Conservation (phyloP, 495 filamentous ascomycete species). For the Aspergillus nanangensis region DNA sequence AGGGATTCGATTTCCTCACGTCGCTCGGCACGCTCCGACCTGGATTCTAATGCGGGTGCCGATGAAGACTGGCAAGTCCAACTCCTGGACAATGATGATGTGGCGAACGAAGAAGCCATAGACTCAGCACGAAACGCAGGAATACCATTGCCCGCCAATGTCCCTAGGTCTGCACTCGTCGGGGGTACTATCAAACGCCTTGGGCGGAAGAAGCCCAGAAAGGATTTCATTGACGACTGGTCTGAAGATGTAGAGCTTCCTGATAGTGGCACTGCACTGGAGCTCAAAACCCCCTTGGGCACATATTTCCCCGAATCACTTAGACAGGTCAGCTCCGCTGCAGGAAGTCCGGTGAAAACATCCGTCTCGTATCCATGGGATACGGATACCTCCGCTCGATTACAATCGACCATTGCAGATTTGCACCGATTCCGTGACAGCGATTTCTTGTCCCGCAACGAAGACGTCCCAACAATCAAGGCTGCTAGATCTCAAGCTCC, state of each 20-base stretch:
- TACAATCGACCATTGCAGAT: slow-evolving; percentile 22
- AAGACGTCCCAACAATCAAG: slow-evolving; percentile 67
- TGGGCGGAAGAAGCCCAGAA: slow-evolving; percentile 73
- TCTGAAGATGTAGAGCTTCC: slow-evolving; percentile 86
- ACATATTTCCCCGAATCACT: slow-evolving; percentile 64
- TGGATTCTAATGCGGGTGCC: slow-evolving; percentile 62
- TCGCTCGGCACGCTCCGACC: slow-evolving; percentile 73
- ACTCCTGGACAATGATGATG: slow-evolving; percentile 72
- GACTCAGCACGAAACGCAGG: slow-evolving; percentile 81
- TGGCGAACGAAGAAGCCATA: slow-evolving; percentile 76
- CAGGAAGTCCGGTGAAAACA: slow-evolving; percentile 35
- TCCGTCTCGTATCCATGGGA: slow-evolving; percentile 27
- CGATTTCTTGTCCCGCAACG: slow-evolving; percentile 56
- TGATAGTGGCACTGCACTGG: slow-evolving; percentile 50
- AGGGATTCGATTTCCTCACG: slow-evolving; percentile 75
- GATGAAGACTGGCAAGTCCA: slow-evolving; percentile 86
- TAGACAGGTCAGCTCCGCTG: slow-evolving; percentile 54
- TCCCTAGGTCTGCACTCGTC: slow-evolving; percentile 89
- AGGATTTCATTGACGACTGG: slow-evolving; percentile 81
- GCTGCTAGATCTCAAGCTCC: slow-evolving; percentile 53
- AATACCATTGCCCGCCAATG: slow-evolving; percentile 84
- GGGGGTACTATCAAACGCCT: slow-evolving; percentile 93
- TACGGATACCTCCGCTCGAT: slow-evolving; percentile 20
- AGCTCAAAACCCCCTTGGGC: slow-evolving; percentile 57
- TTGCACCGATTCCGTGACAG: slow-evolving; percentile 61